Conservation (phyloP, 1,284 basidiomycete species). For the Ustanciosporium gigantosporum region DNA sequence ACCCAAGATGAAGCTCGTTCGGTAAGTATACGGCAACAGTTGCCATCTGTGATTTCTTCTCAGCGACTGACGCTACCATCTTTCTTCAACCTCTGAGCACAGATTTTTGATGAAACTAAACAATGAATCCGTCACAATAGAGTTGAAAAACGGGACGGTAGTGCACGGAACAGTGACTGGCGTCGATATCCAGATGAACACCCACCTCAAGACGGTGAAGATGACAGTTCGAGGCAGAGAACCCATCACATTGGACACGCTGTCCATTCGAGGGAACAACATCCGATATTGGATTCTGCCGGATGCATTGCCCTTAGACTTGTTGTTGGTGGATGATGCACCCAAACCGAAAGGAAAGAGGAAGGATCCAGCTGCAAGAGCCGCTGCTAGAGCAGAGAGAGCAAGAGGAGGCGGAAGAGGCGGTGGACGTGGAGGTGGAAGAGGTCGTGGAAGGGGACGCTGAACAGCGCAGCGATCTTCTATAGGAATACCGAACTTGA, state of each 20-base stretch:
- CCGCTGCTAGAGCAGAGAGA: slow-evolving; percentile 23
- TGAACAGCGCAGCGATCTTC: neutral
- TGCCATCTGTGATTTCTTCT: neutral
- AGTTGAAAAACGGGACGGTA: slow-evolving; percentile 95
- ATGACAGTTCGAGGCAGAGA: slow-evolving; percentile 88
- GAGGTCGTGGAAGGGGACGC: neutral
- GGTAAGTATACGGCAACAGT: neutral
- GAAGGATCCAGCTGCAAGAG: slow-evolving; percentile 35
- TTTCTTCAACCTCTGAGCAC: slow-evolving; percentile 11
- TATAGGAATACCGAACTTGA: too few relatives aligned
- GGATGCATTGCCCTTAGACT: slow-evolving; percentile 93
- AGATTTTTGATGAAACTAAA: slow-evolving; percentile 99
- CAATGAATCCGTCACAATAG: slow-evolving; percentile 97
- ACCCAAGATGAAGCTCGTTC: slow-evolving; percentile 62
- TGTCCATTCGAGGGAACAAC: slow-evolving; percentile 63
- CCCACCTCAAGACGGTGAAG: slow-evolving; percentile 94
- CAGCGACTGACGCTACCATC: neutral
- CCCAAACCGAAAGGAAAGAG: slow-evolving; percentile 79
- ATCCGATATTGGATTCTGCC: slow-evolving; percentile 87
- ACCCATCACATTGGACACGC: slow-evolving; percentile 67
- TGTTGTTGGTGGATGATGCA: slow-evolving; percentile 93
- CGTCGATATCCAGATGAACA: slow-evolving; percentile 75
- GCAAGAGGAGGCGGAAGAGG: slow-evolving; percentile 47
- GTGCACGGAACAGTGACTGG: slow-evolving; percentile 92
- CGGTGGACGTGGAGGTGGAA: slow-evolving; percentile 28